phyloP scores from a whole-genome alignment of 176 grass and related monocot species.

The Phragmites australis region DNA sequence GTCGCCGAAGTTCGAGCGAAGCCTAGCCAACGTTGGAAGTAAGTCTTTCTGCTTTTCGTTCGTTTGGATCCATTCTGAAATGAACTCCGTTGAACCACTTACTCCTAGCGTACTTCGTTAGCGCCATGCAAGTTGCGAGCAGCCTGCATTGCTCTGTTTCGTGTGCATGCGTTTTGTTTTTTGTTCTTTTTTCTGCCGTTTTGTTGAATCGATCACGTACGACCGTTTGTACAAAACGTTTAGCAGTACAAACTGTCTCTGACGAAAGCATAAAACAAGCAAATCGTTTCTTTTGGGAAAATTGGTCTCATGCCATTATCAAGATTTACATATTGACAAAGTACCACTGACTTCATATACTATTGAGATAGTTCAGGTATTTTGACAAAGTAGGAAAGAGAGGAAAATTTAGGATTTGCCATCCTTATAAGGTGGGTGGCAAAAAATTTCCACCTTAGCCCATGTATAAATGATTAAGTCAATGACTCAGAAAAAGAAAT shows the following conservation, averaged over 20 bases:
- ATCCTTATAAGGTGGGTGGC: no score
- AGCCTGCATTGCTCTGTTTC: background rate
- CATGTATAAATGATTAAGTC: no score
- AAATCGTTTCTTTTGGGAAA: no score
- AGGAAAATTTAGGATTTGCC: no score
- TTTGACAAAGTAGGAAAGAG: no score
- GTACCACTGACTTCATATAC: no score
- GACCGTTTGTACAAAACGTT: background rate
- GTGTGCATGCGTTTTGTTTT: background rate
- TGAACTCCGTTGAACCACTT: conserved; percentile 5
- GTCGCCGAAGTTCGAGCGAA: conserved; percentile 50
- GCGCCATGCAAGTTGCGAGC: conserved; percentile 12
- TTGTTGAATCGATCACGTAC: background rate
- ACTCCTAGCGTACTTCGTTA: background rate
- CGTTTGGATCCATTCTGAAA: background rate
- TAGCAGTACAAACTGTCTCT: background rate
- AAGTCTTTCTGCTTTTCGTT: conserved; percentile 19
- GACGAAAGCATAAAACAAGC: background rate
- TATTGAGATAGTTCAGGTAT: no score
- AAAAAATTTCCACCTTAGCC: no score
- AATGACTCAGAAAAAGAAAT: no score
- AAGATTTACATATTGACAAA: no score
- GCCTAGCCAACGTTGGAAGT: conserved; percentile 60
- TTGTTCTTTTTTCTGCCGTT: background rate
- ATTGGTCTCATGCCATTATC: no score